phyloP scores from a whole-genome alignment of 2,329 filamentous ascomycete genomes.

The Fusarium chaquense region DNA sequence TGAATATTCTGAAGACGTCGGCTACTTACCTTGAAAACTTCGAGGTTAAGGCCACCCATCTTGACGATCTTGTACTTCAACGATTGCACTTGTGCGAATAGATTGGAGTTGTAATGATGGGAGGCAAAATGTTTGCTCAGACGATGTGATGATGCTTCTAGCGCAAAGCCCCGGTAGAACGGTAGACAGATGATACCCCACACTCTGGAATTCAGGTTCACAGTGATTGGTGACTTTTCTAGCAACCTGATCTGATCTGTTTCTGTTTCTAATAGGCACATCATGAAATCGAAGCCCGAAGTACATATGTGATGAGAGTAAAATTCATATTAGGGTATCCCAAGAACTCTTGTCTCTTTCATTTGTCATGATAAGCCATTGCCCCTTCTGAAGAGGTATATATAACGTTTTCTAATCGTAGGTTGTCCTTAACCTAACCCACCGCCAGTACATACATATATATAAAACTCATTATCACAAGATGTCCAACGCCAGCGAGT shows the following conservation, averaged over 20 bases:
- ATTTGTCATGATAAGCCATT: slow-evolving; percentile 20
- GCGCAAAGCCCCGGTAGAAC: slow-evolving; percentile 42
- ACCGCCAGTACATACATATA: slow-evolving; percentile 33
- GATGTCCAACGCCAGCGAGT: slow-evolving; percentile 49
- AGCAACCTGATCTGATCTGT: slow-evolving; percentile 6
- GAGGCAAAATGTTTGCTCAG: slow-evolving; percentile 35
- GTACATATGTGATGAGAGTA: not conserved
- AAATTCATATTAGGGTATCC: slow-evolving; percentile 7
- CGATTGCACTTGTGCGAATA: slow-evolving; percentile 6
- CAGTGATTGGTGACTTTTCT: slow-evolving; percentile 33
- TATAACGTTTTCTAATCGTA: slow-evolving; percentile 30
- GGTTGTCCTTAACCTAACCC: slow-evolving; percentile 16
- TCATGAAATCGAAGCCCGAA: slow-evolving; percentile 8
- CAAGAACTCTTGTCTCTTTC: not conserved
- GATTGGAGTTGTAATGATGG: slow-evolving; percentile 25
- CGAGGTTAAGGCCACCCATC: slow-evolving; percentile 87
- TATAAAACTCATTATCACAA: slow-evolving; percentile 39
- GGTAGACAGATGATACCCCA: slow-evolving; percentile 31
- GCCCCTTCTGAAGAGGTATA: slow-evolving; percentile 27
- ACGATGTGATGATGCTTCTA: slow-evolving; percentile 39
- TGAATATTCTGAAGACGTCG: not conserved
- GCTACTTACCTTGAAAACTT: slow-evolving; percentile 86
- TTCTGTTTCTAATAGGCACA: not conserved
- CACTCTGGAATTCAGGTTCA: slow-evolving; percentile 12
- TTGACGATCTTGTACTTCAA: slow-evolving; percentile 26